These are phyloP conservation scores for Penicillium digitatum DNA, from an alignment of 2,329 filamentous ascomycete genomes.

Conservation along the genomic window DNA sequence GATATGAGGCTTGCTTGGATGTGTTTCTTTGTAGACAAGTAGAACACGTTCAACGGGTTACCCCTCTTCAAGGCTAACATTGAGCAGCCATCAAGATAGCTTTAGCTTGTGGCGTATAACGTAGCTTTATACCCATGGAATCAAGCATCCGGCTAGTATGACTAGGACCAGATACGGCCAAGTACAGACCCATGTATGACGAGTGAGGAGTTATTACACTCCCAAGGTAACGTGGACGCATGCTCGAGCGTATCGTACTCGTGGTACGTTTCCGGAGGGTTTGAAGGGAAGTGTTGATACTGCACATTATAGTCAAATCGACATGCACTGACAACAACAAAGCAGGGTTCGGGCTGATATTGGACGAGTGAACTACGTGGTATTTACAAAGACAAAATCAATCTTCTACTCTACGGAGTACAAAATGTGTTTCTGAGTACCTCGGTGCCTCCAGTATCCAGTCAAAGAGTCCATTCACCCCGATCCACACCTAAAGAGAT, in stretches of 20 bases:
- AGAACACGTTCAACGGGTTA: neutral
- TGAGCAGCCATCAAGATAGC: neutral
- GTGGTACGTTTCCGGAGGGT: slow-evolving; percentile 16
- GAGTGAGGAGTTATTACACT: slow-evolving; percentile 8
- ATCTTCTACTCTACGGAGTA: neutral
- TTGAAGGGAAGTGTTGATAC: neutral
- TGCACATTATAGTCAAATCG: neutral
- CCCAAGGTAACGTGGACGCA: slow-evolving; percentile 13
- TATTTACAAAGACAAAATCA: neutral
- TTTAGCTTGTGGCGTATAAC: neutral
- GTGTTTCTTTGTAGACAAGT: slow-evolving; percentile 1
- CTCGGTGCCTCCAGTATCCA: neutral
- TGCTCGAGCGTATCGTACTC: slow-evolving; percentile 1
- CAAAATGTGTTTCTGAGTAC: neutral
- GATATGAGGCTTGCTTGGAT: neutral
- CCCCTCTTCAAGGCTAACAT: neutral
- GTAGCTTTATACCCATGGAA: neutral
- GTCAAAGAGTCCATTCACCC: neutral
- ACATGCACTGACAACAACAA: neutral
- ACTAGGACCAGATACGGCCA: neutral
- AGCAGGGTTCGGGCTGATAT: neutral
- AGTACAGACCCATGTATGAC: slow-evolving; percentile 12
- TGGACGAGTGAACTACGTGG: neutral
- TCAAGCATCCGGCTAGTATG: neutral
- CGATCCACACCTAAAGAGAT: neutral